Base-by-base conservation (phyloP, 2,329 filamentous ascomycete genomes). In the Periconia macrospinosa region DNA sequence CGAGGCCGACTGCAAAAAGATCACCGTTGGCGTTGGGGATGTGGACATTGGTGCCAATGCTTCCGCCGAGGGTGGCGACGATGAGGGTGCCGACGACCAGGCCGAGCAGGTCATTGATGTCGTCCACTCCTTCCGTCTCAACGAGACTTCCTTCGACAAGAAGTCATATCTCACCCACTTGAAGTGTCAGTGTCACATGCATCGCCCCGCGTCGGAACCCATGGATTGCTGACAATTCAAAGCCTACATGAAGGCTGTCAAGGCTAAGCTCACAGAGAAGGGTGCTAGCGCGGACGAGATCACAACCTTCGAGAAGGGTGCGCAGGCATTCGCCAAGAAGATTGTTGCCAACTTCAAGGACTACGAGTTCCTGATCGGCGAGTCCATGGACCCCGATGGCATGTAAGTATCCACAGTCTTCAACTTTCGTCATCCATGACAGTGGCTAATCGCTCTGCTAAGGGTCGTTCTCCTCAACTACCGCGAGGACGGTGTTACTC, bases 391-490 rank as follows among this genome's bases (percentile, higher is more conserved):
- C 79, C 87, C 89, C 68, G 90, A 96, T 72, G 92, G 89, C 82
- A 96, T 97, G 94, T 94, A 81, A 72, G 89, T 84, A 51, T n/a
- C 19, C 41, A 7, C 11, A 45, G 3, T 3, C 47, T 33, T 30
- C 15, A 44, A 15, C 45, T 7, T 47, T 11, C 8, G 11, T 37
- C 33, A 13, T 30, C 37, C 11, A 15, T n/a, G 19, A 11, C 19
- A 27, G n/a, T 30, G 11, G 27, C 55, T 59, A 47, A 61, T n/a
- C 11, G 33, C 11, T 23, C 27, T 37, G 23, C 14, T 15, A 30
- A 92, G 90, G 86, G 83, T 96, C 69, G 83, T 92, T 63, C 90
- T 97, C 65, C 89, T 97, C 75, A 95, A 97, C 85, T 99, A 96
- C 86, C 93, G 94, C 70, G 92, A 96, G 77, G 94, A 97, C 70